Evolutionary conservation across 2,329 filamentous ascomycete genomes (phyloP).

Genomic region (Xylaria arbuscula): DNA sequence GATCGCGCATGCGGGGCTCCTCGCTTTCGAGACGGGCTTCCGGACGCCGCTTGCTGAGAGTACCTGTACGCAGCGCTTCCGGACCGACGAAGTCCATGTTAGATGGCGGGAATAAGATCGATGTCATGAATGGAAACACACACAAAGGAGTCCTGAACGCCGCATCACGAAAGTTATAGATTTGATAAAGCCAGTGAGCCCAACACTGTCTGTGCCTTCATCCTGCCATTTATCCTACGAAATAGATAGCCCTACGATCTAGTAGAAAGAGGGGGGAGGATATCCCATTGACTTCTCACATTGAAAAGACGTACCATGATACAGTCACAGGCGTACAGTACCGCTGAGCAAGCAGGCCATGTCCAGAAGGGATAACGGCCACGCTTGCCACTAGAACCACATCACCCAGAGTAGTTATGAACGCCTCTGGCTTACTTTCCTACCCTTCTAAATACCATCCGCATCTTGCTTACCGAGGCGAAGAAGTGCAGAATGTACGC

Average conservation of each 20-base stretch:
- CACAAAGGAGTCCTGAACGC: background rate
- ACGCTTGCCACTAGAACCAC: background rate
- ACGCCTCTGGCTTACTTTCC: background rate
- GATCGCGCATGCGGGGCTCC: constrained; percentile 94
- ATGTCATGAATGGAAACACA: background rate
- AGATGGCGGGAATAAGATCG: constrained; percentile 74
- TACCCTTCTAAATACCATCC: background rate
- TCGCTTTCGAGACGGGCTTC: constrained; percentile 86
- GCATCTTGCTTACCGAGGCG: background rate
- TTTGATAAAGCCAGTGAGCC: background rate
- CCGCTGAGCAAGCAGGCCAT: too few relatives aligned
- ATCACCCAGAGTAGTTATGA: background rate
- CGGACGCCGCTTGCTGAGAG: constrained; percentile 81
- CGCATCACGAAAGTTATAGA: constrained; percentile 19
- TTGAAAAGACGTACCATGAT: background rate
- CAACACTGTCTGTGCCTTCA: background rate
- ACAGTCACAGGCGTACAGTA: too few relatives aligned
- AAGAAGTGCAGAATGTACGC: background rate
- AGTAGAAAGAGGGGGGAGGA: too few relatives aligned
- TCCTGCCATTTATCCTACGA: background rate
- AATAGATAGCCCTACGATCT: background rate
- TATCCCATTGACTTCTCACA: background rate
- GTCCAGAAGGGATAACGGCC: background rate
- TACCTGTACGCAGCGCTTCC: constrained; percentile 84
- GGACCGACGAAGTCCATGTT: constrained; percentile 83